Percentiles rank a stretch among this genome's conserved stretches.
These are phyloP conservation scores for Hyphopichia pseudoburtonii DNA, from an alignment of 1,139 yeast genomes.

Conservation along the genomic window DNA sequence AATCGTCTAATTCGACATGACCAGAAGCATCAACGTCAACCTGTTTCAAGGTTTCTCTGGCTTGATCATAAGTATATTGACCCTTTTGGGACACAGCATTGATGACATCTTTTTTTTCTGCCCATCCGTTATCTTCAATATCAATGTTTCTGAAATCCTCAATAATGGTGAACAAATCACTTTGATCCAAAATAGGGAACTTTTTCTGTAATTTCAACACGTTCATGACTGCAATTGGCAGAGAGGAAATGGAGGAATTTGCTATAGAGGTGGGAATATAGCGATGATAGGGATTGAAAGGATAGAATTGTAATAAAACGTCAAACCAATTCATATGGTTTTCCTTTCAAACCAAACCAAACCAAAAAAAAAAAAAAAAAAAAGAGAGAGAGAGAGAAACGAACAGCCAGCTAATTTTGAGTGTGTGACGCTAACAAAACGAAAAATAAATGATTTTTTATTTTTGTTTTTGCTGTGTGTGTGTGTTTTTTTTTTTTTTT, in stretches of 20 bases:
- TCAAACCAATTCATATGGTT: constrained; percentile 1
- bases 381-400: too few species aligned
- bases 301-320: background rate
- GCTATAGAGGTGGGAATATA: background rate
- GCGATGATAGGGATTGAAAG: background rate
- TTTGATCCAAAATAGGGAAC: constrained; percentile 82
- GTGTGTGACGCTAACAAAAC: too few species aligned
- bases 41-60: constrained; percentile 86
- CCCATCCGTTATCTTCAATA: constrained; percentile 92
- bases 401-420: too few species aligned
- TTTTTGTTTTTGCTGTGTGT: too few species aligned
- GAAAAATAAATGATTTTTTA: too few species aligned
- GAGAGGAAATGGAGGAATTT: background rate
- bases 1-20: constrained; percentile 94
- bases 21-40: constrained; percentile 97
- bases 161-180: constrained; percentile 79
- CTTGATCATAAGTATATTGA: constrained; percentile 81
- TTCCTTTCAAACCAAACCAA: too few species aligned
- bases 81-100: constrained; percentile 81
- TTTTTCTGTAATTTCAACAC: constrained; percentile 66
- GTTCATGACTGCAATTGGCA: constrained; percentile 31
- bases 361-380: too few species aligned
- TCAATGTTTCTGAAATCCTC: constrained; percentile 80
- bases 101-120: constrained; percentile 86
- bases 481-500: too few species aligned